Evolutionary conservation across 805 yeast species (phyloP), one percentile per base, ranked within the genome.

Genomic region (fission yeast (Schizosaccharomyces pombe)): DNA sequence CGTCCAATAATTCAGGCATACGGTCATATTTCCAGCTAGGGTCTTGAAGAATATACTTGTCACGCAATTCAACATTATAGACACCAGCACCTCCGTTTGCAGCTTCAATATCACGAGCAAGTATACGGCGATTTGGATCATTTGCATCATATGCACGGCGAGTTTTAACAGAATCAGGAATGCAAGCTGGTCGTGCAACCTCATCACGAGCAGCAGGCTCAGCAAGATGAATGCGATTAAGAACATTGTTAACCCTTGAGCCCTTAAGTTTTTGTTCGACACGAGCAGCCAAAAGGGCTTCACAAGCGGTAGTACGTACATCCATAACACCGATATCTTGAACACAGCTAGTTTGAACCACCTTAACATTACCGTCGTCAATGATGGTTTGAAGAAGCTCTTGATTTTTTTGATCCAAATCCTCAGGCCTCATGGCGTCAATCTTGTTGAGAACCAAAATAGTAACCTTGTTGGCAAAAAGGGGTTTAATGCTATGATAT

Each of bases 81-180:
- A 91, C 98, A 74, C 98, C 98, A 47, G 98, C 96, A 66, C 98
- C 98, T 65, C 98, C 98, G 63, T 91, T 85, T 66, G 82, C 95
- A 53, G 75, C 81, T 71, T 91, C 98, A 58, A 86, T 73, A 65
- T 91, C 97, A 64, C 85, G 77, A 40, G 94, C 86, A 63, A 91
- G 75, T 60, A 63, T 73, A 65, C 86, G 77, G 67, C 94, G 79
- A 64, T 82, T 75, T 59, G 94, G 91, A 68, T 85, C 95, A 60
- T 75, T 74, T 24, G 73, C 67, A 68, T 85, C 91, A 65, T 82
- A 86, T 68, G 80, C 82, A 64, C 71, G 74, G 62, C 77, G 61
- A 14, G 59, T 60, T 62, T 74, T 73, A 58, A 75, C 82, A 32
- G 77, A 80, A 37, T 82, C 94, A 54, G 97, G 97, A 61, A 87